phyloP scores from a whole-genome alignment of 2,329 filamentous ascomycete species.

The Colletotrichum scovillei region DNA sequence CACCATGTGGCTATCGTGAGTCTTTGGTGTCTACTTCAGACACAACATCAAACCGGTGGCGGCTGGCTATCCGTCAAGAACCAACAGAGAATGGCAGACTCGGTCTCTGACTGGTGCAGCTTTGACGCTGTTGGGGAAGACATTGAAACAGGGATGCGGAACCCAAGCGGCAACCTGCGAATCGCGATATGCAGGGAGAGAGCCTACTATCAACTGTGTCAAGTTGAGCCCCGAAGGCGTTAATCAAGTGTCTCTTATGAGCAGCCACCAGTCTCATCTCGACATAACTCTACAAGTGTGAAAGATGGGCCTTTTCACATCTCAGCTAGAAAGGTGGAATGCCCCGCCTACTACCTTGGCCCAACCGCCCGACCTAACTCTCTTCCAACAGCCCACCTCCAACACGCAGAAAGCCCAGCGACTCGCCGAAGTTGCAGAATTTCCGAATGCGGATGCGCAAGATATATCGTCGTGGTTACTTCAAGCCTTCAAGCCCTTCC shows the following conservation, averaged over 20 bases:
- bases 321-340: background rate
- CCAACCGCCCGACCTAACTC: conserved; percentile 6
- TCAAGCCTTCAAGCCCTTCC: background rate
- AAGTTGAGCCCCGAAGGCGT: conserved; percentile 5
- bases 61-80: background rate
- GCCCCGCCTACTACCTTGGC: too few relatives aligned
- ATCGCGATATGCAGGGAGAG: conserved; percentile 17
- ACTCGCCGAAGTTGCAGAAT: conserved; percentile 6
- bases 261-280: background rate
- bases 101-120: background rate
- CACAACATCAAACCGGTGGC: conserved; percentile 20
- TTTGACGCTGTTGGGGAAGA: background rate
- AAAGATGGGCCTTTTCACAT: background rate
- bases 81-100: background rate
- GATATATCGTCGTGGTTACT: background rate
- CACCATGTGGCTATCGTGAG: background rate
- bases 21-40: background rate
- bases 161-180: conserved; percentile 10
- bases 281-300: background rate
- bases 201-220: conserved; percentile 7
- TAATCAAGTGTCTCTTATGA: background rate
- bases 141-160: conserved; percentile 25
- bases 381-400: background rate
- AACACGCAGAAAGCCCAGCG: conserved; percentile 3
- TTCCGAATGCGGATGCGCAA: conserved; percentile 8